Evolutionary conservation across 441 rosid genomes (phyloP).

Genomic region (Corymbia calophylla): DNA sequence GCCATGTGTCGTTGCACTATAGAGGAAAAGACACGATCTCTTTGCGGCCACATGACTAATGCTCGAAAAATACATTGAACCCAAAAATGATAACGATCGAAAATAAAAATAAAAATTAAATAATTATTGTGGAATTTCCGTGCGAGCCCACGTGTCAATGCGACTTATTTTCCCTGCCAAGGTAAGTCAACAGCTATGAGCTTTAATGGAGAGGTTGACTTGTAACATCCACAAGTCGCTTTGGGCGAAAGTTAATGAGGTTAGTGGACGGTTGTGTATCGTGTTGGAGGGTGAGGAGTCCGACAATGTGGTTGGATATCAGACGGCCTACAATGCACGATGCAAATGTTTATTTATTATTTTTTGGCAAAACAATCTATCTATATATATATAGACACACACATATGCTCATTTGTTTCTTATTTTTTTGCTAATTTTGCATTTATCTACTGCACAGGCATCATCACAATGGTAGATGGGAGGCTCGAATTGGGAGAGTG

Average conservation of each 20-base stretch:
- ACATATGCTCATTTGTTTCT: background rate
- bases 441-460: conserved; percentile 36
- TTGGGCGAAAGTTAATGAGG: background rate
- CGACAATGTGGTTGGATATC: background rate
- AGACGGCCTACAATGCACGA: background rate
- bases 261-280: background rate
- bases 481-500: conserved; percentile 89
- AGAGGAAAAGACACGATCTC: background rate
- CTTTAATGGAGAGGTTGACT: background rate
- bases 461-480: conserved; percentile 97
- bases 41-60: background rate
- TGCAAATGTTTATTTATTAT: background rate
- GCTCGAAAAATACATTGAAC: background rate
- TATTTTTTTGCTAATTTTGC: background rate
- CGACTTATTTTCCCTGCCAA: background rate
- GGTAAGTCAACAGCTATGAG: background rate
- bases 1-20: background rate
- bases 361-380: background rate
- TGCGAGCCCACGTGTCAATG: background rate
- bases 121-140: background rate
- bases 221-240: background rate
- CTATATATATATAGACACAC: too few relatives aligned
- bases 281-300: background rate
- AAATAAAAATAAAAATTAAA: background rate
- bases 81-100: background rate